Percentiles rank a stretch among this genome's conserved stretches.
Evolutionary conservation across 2,329 filamentous ascomycete species (phyloP).

Genomic region (Trichoderma arundinaceum): DNA sequence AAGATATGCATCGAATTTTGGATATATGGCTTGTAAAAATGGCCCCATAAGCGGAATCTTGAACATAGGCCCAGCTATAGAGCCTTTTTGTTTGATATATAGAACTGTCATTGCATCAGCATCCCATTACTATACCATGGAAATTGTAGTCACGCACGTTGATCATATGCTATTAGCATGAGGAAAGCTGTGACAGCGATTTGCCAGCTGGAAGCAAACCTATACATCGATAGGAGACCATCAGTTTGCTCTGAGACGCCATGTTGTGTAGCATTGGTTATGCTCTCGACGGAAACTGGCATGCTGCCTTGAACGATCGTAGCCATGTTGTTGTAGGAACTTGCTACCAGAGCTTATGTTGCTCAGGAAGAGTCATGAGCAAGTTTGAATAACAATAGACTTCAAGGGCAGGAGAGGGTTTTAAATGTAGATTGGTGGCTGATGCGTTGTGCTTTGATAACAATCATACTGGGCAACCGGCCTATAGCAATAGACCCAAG

Average conservation of each 20-base stretch:
- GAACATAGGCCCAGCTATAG: constrained; percentile 23
- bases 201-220: background rate
- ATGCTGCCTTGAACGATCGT: constrained; percentile 19
- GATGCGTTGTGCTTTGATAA: background rate
- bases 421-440: background rate
- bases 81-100: constrained; percentile 19
- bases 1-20: constrained; percentile 24
- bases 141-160: background rate
- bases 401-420: too few relatives aligned
- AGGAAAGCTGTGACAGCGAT: constrained; percentile 7
- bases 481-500: background rate
- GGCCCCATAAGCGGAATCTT: constrained; percentile 24
- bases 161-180: constrained; percentile 6
- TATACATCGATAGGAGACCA: background rate
- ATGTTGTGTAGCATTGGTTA: constrained; percentile 1
- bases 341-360: background rate
- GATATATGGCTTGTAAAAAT: constrained; percentile 24
- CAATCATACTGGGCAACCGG: background rate
- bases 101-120: constrained; percentile 3
- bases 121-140: background rate
- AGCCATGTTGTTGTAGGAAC: constrained; percentile 11
- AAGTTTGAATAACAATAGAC: background rate
- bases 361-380: background rate
- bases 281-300: background rate
- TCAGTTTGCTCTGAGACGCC: background rate